Conservation (phyloP, 352 stramenopile genomes). For the Globisporangium iwayamae region DNA sequence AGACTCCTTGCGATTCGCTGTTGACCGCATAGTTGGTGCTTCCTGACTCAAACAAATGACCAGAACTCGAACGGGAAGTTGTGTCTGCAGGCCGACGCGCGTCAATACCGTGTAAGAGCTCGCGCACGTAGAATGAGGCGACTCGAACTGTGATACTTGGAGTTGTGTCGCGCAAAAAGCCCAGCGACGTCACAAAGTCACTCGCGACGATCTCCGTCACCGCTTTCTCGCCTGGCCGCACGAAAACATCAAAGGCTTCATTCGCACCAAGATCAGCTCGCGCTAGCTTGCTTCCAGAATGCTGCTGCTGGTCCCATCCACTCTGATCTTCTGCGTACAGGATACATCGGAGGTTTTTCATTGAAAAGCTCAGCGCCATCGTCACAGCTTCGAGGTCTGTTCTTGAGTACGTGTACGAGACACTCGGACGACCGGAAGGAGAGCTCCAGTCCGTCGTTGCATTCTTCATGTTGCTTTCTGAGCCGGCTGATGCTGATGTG, state of each 20-base stretch:
- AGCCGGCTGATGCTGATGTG: background rate
- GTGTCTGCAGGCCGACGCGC: background rate
- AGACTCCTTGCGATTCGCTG: slow-evolving; percentile 15
- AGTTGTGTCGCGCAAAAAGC: slow-evolving; percentile 12
- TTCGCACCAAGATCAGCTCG: background rate
- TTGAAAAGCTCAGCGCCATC: slow-evolving; percentile 57
- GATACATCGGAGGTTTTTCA: slow-evolving; percentile 47
- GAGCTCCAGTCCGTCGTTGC: slow-evolving; percentile 7
- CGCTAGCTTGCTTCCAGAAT: background rate
- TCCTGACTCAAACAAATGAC: background rate
- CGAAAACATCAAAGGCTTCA: slow-evolving; percentile 2
- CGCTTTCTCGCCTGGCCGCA: slow-evolving; percentile 8
- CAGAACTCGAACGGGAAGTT: background rate
- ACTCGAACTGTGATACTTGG: slow-evolving; percentile 17
- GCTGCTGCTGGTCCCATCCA: background rate
- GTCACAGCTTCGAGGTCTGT: slow-evolving; percentile 67
- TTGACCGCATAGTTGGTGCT: background rate
- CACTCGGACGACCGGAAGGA: slow-evolving; percentile 45
- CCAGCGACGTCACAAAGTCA: slow-evolving; percentile 17
- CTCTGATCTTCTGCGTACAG: slow-evolving; percentile 30
- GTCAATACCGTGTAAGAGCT: slow-evolving; percentile 3
- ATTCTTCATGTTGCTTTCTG: background rate
- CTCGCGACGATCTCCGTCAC: slow-evolving; percentile 13
- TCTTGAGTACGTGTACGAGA: slow-evolving; percentile 70
- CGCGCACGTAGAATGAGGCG: slow-evolving; percentile 15